Base-by-base conservation (phyloP, 1,284 basidiomycete genomes). In the Cutaneotrichosporon cyanovorans region DNA sequence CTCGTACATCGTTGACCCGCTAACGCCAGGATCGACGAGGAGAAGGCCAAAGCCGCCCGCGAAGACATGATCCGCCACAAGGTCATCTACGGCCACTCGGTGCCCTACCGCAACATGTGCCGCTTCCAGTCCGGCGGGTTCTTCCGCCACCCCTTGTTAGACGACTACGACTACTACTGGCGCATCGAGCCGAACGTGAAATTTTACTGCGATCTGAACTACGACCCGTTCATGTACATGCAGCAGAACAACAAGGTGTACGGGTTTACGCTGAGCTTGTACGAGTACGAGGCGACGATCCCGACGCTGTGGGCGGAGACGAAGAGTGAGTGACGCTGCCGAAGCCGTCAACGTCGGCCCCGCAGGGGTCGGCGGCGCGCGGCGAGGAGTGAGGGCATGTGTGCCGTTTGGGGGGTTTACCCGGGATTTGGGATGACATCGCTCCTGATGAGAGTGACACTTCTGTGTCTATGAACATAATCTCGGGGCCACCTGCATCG, bases 161-260 rank as follows among this genome's bases (percentile, higher is more conserved):
- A 82, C 53, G 76, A 81, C 44, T 91, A 85, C 73, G 85, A 82
- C 61, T 96, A 92, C 73, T 96, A 96, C 73, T 96, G 92, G 92
- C 82, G 83, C 61, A 81, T 88, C 67, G 77, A 80, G 77, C 25
- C 33, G 12, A 22, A 31, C 14, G 37, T 51, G 42, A 33, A 14
- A 37, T 41, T 42, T 34, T 40, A 42, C 40, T 42, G 18, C 20
- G 47, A 37, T 28, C 16, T 33, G 5, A 37, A 25, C 41, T 83
- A 84, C 57, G 87, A 90, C 59, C 90, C 90, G 5, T 92, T 93
- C 77, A 69, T 89, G 42, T 72, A 87, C 57, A 92, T 95, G 89
- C 76, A 89, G 72, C 79, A 84, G 43, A 75, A 81, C 51, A 76
- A 83, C 46, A 88, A 88, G 65, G 69, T 81, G 6, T 86, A 87